Evolutionary conservation across 140 eudicot genomes (phyloP), one percentile per base, ranked within the genome.

Genomic region (Erigeron philadelphicus): DNA sequence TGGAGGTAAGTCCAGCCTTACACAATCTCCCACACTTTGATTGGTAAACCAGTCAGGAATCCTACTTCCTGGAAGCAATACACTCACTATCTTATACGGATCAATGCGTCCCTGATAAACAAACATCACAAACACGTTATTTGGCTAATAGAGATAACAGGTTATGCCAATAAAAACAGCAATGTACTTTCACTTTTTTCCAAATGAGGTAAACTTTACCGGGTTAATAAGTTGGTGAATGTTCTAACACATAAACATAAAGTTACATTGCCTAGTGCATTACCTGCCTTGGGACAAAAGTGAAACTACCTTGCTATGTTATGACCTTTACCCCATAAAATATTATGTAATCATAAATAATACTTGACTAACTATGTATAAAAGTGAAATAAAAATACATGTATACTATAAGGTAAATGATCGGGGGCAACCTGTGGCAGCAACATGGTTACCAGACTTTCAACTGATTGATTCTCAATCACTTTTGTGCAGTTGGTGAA

Each of bases 31-130:
- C 44, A 8, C 17, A 23, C 40, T 53, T 76, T 61, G 71, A 70
- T 63, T n/a, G 53, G 35, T 70, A 62, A 76, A 70, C 81, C 81
- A 76, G 52, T 61, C 35, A 0, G 81, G 81, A 54, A 76, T 31
- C 23, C 4, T 53, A 62, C 57, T 64, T 23, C 76, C 76, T 6
- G 81, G 81, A 70, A 76, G 81, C 52, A 42, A 25, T 31, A 76
- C 58, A 45, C 71, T 63, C 48, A 76, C 45, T 2, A 69, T 44
- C 58, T 70, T 64, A 21, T 69, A 76, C 6, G 76, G 75, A 70
- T 76, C 81, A 69, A 76, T 62, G 61, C 80, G 76, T 16, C 80
- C 80, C 80, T 76, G 19, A n/a, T 64, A 52, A 18, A 43, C 42
- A 23, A 57, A 31, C 15, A 48, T 75, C 15, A 64, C 45, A 60